Evolutionary conservation across 73 alveolate genomes (phyloP), one percentile per base, ranked within the genome.

Genomic region (Paramecium octaurelia): DNA sequence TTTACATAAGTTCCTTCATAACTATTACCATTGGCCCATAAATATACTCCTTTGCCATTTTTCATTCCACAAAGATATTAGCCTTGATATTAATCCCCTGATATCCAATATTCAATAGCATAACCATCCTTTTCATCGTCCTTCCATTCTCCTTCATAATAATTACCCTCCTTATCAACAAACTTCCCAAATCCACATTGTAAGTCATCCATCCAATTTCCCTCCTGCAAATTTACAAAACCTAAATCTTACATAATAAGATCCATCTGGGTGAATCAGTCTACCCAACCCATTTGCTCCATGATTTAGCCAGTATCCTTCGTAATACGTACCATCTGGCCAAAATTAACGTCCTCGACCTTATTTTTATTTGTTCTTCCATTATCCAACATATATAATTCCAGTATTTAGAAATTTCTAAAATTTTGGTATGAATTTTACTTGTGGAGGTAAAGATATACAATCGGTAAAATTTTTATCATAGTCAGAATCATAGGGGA

Each of bases 81-180:
- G 11, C 98, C 98, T 35, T 60, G 70, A 71, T 96, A 96, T 24
- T 57, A 64, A 86, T 96, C 97, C 7, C 96, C 97, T 86, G 92
- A 92, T 34, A 90, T 95, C 96, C 97, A 96, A 8, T 89, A 84
- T 88, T 95, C 97, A 43, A 84, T 85, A 46, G 98, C 99, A 3
- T 93, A 27, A 27, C 99, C 99, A 85, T 96, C 93, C 46, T 96
- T 88, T 86, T 86, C 48, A 85, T 96, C 98, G 54, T 96, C 93
- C n/a, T 80, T 75, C 97, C 98, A 97, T 18, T 92, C 48, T n/a
- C 99, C 99, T 44, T 92, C 98, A 88, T 96, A 97, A 73, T 54
- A 84, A 59, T 95, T 98, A 21, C 95, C 95, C 23, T 89, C 93
- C 58, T 18, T 23, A 46, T 84, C 73, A 3, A 84, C 59, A 20